Conservation (phyloP, 805 yeast genomes). For the Wickerhamomyces ciferrii region DNA sequence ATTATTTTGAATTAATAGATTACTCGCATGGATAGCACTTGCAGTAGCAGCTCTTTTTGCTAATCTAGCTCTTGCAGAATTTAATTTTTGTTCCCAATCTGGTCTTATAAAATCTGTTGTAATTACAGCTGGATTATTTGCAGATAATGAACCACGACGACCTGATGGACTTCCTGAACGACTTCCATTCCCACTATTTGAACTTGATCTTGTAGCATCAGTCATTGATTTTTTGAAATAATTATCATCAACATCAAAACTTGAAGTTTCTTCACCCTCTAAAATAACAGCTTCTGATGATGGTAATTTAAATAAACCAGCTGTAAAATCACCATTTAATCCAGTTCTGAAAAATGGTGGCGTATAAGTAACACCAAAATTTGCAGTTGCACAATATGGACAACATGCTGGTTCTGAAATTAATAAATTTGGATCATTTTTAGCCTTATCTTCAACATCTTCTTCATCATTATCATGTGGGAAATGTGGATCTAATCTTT, state of each 20-base stretch:
- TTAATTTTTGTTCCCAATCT: constrained; percentile 80
- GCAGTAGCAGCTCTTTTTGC: constrained; percentile 93
- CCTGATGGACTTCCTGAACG: background rate
- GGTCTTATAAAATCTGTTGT: constrained; percentile 85
- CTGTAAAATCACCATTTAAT: constrained; percentile 42
- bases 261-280: constrained; percentile 8
- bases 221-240: constrained; percentile 7
- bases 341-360: constrained; percentile 60
- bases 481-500: constrained; percentile 87
- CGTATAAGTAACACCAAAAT: constrained; percentile 80
- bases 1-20: constrained; percentile 47
- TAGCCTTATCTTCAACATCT: constrained; percentile 23
- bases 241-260: constrained; percentile 9
- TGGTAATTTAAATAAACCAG: constrained; percentile 31
- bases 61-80: constrained; percentile 65
- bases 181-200: background rate
- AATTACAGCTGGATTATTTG: constrained; percentile 63
- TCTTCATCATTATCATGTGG: constrained; percentile 64
- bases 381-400: constrained; percentile 87
- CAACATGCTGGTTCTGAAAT: constrained; percentile 87
- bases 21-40: constrained; percentile 86
- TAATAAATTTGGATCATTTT: constrained; percentile 51
- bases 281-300: constrained; percentile 4
- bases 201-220: background rate
- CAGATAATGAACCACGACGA: constrained; percentile 55